These are phyloP conservation scores for Xanthoparmelia taractica DNA, from an alignment of 495 filamentous ascomycete genomes.

Conservation along the genomic window DNA sequence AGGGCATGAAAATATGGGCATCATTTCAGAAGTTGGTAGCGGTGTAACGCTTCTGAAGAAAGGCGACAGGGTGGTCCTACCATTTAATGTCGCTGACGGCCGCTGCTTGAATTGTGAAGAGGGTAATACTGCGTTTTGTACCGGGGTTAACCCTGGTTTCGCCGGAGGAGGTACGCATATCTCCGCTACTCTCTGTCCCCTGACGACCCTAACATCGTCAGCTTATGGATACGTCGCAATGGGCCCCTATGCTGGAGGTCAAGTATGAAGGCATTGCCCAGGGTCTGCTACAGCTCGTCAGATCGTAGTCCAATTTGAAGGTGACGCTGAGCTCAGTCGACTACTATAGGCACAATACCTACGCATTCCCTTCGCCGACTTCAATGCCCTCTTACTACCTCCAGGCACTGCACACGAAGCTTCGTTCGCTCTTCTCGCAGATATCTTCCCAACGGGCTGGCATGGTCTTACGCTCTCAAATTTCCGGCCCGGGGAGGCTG, in stretches of 20 bases:
- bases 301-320: neutral
- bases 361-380: slow-evolving; percentile 51
- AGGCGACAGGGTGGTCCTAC: slow-evolving; percentile 42
- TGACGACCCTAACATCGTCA: neutral
- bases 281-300: neutral
- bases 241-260: slow-evolving; percentile 49
- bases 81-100: slow-evolving; percentile 53
- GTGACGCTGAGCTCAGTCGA: neutral
- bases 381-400: slow-evolving; percentile 44
- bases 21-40: slow-evolving; percentile 42
- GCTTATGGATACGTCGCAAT: slow-evolving; percentile 56
- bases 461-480: slow-evolving; percentile 48
- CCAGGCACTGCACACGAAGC: slow-evolving; percentile 39
- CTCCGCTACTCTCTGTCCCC: neutral
- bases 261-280: slow-evolving; percentile 7
- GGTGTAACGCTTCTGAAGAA: slow-evolving; percentile 38
- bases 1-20: slow-evolving; percentile 53
- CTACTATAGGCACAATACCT: slow-evolving; percentile 45
- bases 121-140: slow-evolving; percentile 50
- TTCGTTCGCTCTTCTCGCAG: slow-evolving; percentile 43
- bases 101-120: slow-evolving; percentile 53
- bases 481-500: slow-evolving; percentile 47
- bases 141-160: slow-evolving; percentile 51
- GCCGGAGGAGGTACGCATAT: slow-evolving; percentile 37
- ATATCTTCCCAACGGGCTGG: slow-evolving; percentile 58